These are phyloP conservation scores for Ogataea polymorpha DNA, from an alignment of 805 yeast genomes.

Conservation along the genomic window DNA sequence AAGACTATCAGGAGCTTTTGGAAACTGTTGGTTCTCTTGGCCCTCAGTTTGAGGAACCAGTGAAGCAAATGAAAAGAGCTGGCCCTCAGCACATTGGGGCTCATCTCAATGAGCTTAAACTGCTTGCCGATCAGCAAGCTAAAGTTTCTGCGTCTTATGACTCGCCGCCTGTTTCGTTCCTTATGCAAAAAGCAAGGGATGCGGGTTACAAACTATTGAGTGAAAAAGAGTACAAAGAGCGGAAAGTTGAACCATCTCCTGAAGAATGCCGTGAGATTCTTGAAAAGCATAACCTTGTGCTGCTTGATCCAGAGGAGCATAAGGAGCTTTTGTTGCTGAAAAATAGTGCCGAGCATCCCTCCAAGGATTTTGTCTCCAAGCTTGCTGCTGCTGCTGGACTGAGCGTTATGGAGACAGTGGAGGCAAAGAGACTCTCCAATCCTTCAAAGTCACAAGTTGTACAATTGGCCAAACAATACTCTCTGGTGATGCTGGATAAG, in stretches of 20 bases:
- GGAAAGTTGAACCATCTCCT: constrained; percentile 4
- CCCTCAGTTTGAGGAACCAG: constrained; percentile 13
- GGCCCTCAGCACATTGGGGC: constrained; percentile 22
- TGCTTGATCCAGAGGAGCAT: constrained; percentile 17
- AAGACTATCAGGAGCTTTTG: constrained; percentile 21
- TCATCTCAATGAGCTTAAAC: constrained; percentile 29
- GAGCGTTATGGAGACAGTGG: constrained; percentile 16
- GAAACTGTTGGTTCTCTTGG: constrained; percentile 19
- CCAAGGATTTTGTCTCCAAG: constrained; percentile 31
- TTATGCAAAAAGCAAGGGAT: constrained; percentile 22
- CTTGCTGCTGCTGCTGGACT: constrained; percentile 30
- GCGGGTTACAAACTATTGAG: constrained; percentile 17
- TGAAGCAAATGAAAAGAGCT: constrained; percentile 8
- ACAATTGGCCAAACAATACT: constrained; percentile 9
- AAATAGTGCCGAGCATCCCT: constrained; percentile 11
- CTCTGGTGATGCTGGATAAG: constrained; percentile 6
- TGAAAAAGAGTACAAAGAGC: constrained; percentile 3
- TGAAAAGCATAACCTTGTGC: constrained; percentile 11
- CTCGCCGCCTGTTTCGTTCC: constrained; percentile 28
- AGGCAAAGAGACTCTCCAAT: constrained; percentile 12
- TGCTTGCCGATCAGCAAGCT: constrained; percentile 22
- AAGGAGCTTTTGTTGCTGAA: constrained; percentile 1
- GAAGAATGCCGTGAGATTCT: constrained; percentile 9
- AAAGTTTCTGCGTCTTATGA: constrained; percentile 17
- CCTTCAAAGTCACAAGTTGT: constrained; percentile 17